These are phyloP conservation scores for Microascus cirrosus DNA, from an alignment of 2,329 filamentous ascomycete genomes.

Conservation along the genomic window DNA sequence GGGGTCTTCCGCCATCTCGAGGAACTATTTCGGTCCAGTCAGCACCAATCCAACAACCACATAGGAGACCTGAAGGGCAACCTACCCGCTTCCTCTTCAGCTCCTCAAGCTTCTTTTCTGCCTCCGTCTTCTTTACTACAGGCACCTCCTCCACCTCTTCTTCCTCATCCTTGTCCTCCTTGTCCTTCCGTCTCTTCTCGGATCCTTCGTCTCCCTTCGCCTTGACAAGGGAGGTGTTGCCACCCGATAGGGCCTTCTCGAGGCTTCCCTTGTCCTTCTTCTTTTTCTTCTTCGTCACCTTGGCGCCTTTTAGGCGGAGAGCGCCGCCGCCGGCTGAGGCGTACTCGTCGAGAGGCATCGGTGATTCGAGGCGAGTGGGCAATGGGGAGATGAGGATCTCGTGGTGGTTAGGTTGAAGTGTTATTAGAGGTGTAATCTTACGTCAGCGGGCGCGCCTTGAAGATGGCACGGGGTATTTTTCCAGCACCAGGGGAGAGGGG, in stretches of 20 bases:
- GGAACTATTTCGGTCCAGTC: conserved; percentile 43
- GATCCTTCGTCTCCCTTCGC: conserved; percentile 13
- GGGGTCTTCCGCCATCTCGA: conserved; percentile 60
- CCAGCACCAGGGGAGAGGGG: too few species aligned
- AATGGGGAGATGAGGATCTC: not conserved
- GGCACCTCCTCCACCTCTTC: conserved; percentile 17
- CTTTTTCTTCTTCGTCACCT: conserved; percentile 52
- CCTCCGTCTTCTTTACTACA: conserved; percentile 58
- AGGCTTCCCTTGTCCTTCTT: conserved; percentile 39
- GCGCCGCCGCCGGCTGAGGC: conserved; percentile 55
- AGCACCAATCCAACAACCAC: not conserved
- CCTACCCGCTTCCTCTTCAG: conserved; percentile 66
- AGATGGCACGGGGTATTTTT: not conserved
- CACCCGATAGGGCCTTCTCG: conserved; percentile 32
- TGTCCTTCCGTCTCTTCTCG: conserved; percentile 12
- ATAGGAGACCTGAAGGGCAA: not conserved
- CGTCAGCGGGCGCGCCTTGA: not conserved
- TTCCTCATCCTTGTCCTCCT: conserved; percentile 16
- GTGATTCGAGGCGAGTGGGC: not conserved
- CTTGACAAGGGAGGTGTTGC: conserved; percentile 22
- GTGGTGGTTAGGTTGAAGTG: too few species aligned
- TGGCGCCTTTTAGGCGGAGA: conserved; percentile 74
- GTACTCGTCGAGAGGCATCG: conserved; percentile 70
- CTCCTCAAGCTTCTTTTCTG: conserved; percentile 74
- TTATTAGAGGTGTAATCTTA: too few species aligned